Base-by-base conservation (phyloP, 306 rosid species). In the Quercus variabilis region DNA sequence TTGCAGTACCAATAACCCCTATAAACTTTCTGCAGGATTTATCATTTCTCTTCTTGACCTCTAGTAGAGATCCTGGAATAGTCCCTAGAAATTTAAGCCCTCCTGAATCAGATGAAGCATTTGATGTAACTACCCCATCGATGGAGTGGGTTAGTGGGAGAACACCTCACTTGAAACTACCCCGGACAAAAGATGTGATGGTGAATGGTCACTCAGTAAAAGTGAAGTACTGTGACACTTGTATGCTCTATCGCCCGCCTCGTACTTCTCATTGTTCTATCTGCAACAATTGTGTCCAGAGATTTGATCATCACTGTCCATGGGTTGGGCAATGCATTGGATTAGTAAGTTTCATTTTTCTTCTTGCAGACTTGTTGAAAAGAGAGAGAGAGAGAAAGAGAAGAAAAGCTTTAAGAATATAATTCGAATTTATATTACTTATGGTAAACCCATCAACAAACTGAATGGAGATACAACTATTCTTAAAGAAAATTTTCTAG, bases 291-390 rank as follows among this genome's bases (percentile, higher is more conserved):
- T 95, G 99, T 71, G 93, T 95, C 75, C 89, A 90, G 93, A 90
- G 89, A 88, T 95, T 95, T 78, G 99, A 95, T 93, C 99, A 95
- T 89, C 99, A 95, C 74, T 95, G 99, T 75, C 98, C 98, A 54
- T 95, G 99, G 99, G 98, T 95, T 75, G 99, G 99, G 58, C 99
- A 95, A 87, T 95, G 99, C 89, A 90, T 95, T 71, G 99, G 99
- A 91, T 74, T 86, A 21, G 99, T 94, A 91, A 88, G 97, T 86
- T 83, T 69, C 1, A 67, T 69, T 64, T 15, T 19, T 35, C 52
- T 35, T 3, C 52, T 67, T 19, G 21, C 72, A 35, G 72, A 3
- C n/a, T 67, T 67, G 35, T 35, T 67, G 15, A 23, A 59, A 23
- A 26, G 25, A 59, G 26, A 59, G 10, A 5, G 10, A 5, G 43